phyloP scores from a whole-genome alignment of 2,329 filamentous ascomycete species.

The Fusarium falciforme region DNA sequence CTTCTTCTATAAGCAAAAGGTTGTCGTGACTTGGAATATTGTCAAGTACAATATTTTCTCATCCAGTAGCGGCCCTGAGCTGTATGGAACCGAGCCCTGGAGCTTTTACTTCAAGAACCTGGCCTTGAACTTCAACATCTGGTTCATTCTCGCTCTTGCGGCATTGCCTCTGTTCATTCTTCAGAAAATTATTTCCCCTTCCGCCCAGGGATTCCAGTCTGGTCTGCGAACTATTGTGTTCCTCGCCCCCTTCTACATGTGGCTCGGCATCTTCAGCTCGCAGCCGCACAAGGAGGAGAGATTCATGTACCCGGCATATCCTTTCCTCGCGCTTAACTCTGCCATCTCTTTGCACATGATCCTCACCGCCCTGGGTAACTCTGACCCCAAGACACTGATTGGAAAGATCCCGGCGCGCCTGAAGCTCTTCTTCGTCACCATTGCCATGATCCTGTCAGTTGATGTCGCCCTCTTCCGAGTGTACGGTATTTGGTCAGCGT shows the following conservation, averaged over 20 bases:
- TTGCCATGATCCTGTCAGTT: constrained; percentile 71
- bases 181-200: constrained; percentile 74
- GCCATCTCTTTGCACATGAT: constrained; percentile 86
- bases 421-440: constrained; percentile 74
- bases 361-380: constrained; percentile 78
- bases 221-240: constrained; percentile 82
- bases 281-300: constrained; percentile 98
- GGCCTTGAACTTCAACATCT: constrained; percentile 93
- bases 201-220: constrained; percentile 72
- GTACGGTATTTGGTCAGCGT: constrained; percentile 82
- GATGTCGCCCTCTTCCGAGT: constrained; percentile 77
- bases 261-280: constrained; percentile 89
- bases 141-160: constrained; percentile 83
- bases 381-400: constrained; percentile 72
- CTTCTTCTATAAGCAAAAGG: constrained; percentile 85
- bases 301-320: constrained; percentile 98
- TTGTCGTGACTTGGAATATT: constrained; percentile 89
- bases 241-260: constrained; percentile 89
- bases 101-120: constrained; percentile 95
- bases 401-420: constrained; percentile 79
- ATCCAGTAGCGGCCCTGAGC: constrained; percentile 82
- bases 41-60: constrained; percentile 96
- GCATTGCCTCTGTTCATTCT: constrained; percentile 80
- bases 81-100: constrained; percentile 97
- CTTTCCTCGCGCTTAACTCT: constrained; percentile 88